Evolutionary conservation across 352 stramenopile genomes (phyloP).

Genomic region (Blastocystis sp.): DNA sequence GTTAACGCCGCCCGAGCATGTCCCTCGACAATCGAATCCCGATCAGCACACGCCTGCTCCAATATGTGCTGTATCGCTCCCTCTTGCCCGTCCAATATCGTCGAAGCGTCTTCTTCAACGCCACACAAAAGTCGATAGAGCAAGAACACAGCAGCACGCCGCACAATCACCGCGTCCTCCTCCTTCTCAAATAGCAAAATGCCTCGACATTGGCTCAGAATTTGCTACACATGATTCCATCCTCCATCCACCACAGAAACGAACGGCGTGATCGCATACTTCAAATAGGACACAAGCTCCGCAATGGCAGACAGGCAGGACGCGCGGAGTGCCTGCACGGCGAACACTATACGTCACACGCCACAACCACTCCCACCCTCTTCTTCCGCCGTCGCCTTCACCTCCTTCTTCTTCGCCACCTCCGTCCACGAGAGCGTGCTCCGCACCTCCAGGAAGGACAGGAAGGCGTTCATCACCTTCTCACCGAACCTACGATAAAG

Average conservation of each 20-base stretch:
- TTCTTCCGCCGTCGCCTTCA: background rate
- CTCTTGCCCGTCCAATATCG: background rate
- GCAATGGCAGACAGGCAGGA: conserved; percentile 4
- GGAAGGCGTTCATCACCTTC: conserved; percentile 6
- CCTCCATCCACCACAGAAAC: background rate
- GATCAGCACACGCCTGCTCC: background rate
- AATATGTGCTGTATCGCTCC: background rate
- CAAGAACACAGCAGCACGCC: conserved; percentile 23
- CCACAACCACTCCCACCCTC: background rate
- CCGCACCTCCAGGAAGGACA: background rate
- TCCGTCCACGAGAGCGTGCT: conserved; percentile 12
- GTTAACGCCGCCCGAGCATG: background rate
- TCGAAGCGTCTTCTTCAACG: background rate
- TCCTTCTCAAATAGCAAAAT: conserved; percentile 21
- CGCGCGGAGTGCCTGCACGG: background rate
- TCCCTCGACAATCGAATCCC: conserved; percentile 13
- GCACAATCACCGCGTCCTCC: background rate
- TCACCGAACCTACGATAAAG: background rate
- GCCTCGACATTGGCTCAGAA: conserved; percentile 39
- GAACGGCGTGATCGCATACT: background rate
- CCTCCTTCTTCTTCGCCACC: conserved; percentile 7
- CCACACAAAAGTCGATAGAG: conserved; percentile 1
- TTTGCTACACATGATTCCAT: background rate
- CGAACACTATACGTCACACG: background rate
- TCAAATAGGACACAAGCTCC: background rate